Conservation (phyloP, 768 basidiomycete genomes). For the Flagelloscypha sp. region DNA sequence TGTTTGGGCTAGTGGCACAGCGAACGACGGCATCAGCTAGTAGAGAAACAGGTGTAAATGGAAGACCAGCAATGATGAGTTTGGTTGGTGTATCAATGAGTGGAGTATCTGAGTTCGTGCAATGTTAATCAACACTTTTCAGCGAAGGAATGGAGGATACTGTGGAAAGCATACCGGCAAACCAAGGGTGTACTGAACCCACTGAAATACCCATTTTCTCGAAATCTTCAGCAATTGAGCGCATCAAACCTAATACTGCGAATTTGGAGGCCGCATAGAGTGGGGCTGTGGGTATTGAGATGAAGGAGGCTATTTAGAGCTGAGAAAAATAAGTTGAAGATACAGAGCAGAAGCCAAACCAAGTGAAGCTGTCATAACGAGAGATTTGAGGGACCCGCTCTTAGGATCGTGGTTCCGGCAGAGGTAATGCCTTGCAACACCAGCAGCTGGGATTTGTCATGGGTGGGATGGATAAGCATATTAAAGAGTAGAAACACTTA, state of each 20-base stretch:
- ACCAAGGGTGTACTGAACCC: constrained; percentile 22
- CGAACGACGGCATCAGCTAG: constrained; percentile 23
- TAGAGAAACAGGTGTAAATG: constrained; percentile 20
- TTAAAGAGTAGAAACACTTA: constrained; percentile 6
- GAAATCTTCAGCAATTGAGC: constrained; percentile 16
- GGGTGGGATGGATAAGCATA: no score
- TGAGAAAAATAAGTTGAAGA: neutral
- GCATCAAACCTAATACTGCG: constrained; percentile 23
- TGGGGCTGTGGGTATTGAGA: constrained; percentile 17
- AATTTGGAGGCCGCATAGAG: constrained; percentile 25
- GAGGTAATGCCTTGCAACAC: no score
- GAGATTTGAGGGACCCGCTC: constrained; percentile 18
- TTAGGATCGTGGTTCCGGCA: no score
- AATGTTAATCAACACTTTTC: neutral
- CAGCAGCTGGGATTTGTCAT: no score
- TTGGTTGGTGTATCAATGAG: constrained; percentile 14
- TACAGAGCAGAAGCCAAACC: constrained; percentile 11
- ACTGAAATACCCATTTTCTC: constrained; percentile 14
- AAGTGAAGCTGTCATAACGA: constrained; percentile 28
- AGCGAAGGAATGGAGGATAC: neutral
- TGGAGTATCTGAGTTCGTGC: constrained; percentile 17
- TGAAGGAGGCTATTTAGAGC: constrained; percentile 20
- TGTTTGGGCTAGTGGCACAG: constrained; percentile 18
- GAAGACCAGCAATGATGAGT: constrained; percentile 18
- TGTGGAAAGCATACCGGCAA: constrained; percentile 18